Evolutionary conservation across 805 yeast genomes (phyloP).

Genomic region (Nakazawaea laoshanensis): DNA sequence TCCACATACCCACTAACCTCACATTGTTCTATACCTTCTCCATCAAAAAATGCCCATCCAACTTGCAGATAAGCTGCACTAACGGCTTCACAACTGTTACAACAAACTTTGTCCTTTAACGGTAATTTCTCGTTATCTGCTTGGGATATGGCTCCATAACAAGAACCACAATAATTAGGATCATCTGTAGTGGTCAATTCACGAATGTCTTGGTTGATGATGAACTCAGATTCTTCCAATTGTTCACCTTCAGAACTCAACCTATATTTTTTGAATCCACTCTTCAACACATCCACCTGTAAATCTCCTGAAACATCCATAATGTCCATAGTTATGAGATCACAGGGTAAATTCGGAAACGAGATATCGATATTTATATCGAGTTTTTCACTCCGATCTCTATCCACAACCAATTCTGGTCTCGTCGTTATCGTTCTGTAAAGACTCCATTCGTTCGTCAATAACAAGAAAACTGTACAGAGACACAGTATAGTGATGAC

Average conservation of each 20-base stretch:
- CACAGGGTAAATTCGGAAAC: conserved; percentile 85
- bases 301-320: conserved; percentile 85
- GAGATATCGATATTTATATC: conserved; percentile 75
- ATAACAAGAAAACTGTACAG: conserved; percentile 48
- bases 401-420: conserved; percentile 86
- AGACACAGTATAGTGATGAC: conserved; percentile 70
- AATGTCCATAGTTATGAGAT: conserved; percentile 68
- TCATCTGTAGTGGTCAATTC: conserved; percentile 15
- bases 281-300: conserved; percentile 61
- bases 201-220: conserved; percentile 26
- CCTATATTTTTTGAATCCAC: conserved; percentile 68
- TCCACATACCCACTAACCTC: conserved; percentile 79
- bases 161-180: conserved; percentile 69
- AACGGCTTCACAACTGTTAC: conserved; percentile 81
- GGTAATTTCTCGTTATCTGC: conserved; percentile 30
- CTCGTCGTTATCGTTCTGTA: conserved; percentile 59
- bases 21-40: conserved; percentile 82
- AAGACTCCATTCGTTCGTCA: conserved; percentile 69
- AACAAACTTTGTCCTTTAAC: conserved; percentile 46
- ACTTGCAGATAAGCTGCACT: conserved; percentile 66
- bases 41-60: conserved; percentile 90
- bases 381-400: conserved; percentile 66
- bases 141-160: conserved; percentile 79
- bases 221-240: conserved; percentile 18
- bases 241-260: conserved; percentile 44